Percentiles rank a stretch among this genome's conserved stretches.
Evolutionary conservation across 2,329 filamentous ascomycete species (phyloP).

Genomic region (Talaromyces sp.): DNA sequence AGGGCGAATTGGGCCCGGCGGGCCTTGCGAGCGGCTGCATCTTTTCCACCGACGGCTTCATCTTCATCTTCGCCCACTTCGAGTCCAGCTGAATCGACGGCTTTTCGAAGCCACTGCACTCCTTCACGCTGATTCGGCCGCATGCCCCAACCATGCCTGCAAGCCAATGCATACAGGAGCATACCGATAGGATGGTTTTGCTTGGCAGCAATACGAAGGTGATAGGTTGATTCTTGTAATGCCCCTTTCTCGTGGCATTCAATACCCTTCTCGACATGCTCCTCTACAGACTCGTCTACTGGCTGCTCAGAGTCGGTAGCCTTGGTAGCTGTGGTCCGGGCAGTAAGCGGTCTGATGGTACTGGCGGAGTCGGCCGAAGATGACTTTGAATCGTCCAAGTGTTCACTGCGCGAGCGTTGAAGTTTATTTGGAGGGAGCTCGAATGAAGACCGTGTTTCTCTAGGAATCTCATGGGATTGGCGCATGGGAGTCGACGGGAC

Average conservation of each 20-base stretch:
- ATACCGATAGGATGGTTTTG: slow-evolving; percentile 87
- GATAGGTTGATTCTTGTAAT: slow-evolving; percentile 91
- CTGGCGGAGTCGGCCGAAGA: slow-evolving; percentile 61
- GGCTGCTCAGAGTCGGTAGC: slow-evolving; percentile 18
- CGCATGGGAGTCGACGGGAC: background rate
- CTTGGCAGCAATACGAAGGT: slow-evolving; percentile 81
- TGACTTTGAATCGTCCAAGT: slow-evolving; percentile 41
- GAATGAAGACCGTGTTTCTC: background rate
- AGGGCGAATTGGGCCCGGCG: slow-evolving; percentile 90
- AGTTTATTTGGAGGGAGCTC: slow-evolving; percentile 13
- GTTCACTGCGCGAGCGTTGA: slow-evolving; percentile 13
- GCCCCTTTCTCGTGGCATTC: slow-evolving; percentile 82
- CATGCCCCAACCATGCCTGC: slow-evolving; percentile 97
- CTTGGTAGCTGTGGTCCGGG: slow-evolving; percentile 21
- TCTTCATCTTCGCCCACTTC: slow-evolving; percentile 63
- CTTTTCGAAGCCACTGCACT: slow-evolving; percentile 85
- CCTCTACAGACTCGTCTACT: slow-evolving; percentile 53
- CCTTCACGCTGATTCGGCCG: slow-evolving; percentile 84
- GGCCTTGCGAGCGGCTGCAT: slow-evolving; percentile 65
- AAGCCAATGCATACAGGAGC: slow-evolving; percentile 91
- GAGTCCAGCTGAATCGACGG: slow-evolving; percentile 74
- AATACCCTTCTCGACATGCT: slow-evolving; percentile 87
- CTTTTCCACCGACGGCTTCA: slow-evolving; percentile 45
- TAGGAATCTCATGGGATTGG: slow-evolving; percentile 7
- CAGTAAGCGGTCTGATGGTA: slow-evolving; percentile 45